Evolutionary conservation across 2,329 filamentous ascomycete species (phyloP), one percentile per base, ranked within the genome.

Genomic region (Talaromyces sp.): DNA sequence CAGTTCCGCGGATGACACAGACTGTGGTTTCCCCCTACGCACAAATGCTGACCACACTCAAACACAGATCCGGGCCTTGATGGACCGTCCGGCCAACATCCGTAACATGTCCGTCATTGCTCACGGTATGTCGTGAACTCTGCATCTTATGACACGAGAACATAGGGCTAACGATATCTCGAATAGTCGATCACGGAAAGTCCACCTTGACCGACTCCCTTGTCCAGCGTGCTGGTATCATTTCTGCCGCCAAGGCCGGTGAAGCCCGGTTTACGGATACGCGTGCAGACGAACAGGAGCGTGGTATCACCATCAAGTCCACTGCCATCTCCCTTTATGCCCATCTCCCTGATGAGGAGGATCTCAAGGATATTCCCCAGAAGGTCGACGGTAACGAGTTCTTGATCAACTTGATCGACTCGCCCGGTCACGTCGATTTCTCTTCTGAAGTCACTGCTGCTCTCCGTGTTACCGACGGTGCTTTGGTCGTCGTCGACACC

Each of bases 391-490:
- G 95, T 82, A 90, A 90, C 82, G 92, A 97, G 81, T 99, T 99
- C 90, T 87, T 99, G 87, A 96, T 99, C 90, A 99, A 99, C 90
- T 88, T 99, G 84, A 99, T 99, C 82, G 95, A 99, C 85, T 99
- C 95, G 67, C 95, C 95, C 70, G 95, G 95, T 88, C 95, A 99
- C 94, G 95, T 99, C 86, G 95, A 99, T 86, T 99, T 99, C 90
- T 99, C 95, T 49, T 99, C 95, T 72, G 95, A 99, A 82, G 95
- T 99, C 80, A 99, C 95, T 79, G 95, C 95, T 81, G 95, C 95
- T 80, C 94, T 99, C 79, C 95, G 95, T 92, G 95, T 99, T 84
- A 99, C 95, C 75, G 95, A 99, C 79, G 95, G 95, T 92, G 95
- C 95, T 77, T 92, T 99, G 73, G 95, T 99, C 79, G 95, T 99